Evolutionary conservation across 768 basidiomycete genomes (phyloP), one percentile per base, ranked within the genome.

Genomic region (Russula emetica): DNA sequence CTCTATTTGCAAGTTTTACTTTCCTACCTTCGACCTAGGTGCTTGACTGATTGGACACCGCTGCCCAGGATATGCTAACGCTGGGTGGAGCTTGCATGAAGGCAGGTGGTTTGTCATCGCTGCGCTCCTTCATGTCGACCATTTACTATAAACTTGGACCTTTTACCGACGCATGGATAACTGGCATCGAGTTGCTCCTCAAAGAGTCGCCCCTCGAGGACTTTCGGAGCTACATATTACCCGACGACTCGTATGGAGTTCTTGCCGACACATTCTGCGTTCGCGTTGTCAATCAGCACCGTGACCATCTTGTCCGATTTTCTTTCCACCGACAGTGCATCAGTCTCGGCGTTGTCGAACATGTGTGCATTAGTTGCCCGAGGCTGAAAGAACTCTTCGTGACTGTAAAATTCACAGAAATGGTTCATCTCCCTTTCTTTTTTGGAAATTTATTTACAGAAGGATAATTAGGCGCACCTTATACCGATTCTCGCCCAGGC

Each of bases 291-390:
- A 45, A 71, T 3, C 70, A 69, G 10, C 90, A 91, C 60, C 80
- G 82, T 0, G 67, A 70, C 18, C 78, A 79, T 18, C 77, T 93
- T 6, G 76, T 70, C 30, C 76, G 79, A 13, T 82, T 92, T 66
- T 85, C 85, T 14, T 78, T 90, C 2, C 83, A 90, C 69, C 78
- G 86, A 30, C 83, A 88, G 78, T 74, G 78, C 4, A 79, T 90
- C 60, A 76, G 77, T 67, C 70, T 84, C 24, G 72, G 74, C 13
- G 76, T 80, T 0, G 75, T 92, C 36, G 71, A 74, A 22, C 74
- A 78, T 32, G 79, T 92, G 10, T 90, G 88, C 67, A 63, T 68
- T 11, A 72, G 77, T 20, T 90, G 88, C 62, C 61, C 73, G 0
- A 72, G 70, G 8, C 77, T 92, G 10, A 79, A 86, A 66, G 80